A percentile compares a stretch with the other conserved stretches of the same genome.
Evolutionary conservation across 2,329 filamentous ascomycete genomes (phyloP).

Genomic region (Paraphoma chrysanthemicola): DNA sequence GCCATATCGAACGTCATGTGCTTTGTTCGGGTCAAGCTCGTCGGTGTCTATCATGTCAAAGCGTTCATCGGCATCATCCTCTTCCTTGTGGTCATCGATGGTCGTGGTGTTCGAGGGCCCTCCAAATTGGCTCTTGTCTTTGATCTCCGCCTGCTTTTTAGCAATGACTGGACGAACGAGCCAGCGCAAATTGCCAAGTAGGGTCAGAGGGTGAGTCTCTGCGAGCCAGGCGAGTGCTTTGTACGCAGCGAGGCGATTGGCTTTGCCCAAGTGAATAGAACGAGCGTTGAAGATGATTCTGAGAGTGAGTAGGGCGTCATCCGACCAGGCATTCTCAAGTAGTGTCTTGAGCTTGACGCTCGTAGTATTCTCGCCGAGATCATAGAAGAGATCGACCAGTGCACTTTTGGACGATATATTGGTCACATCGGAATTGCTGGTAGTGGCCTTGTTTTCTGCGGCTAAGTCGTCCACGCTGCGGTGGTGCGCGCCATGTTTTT

Average conservation of each 20-base stretch:
- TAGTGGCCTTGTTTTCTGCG: conserved; percentile 57
- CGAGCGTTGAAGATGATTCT: conserved; percentile 67
- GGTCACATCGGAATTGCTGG: conserved; percentile 60
- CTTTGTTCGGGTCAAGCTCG: conserved; percentile 27
- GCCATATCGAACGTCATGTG: conserved; percentile 39
- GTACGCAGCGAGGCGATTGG: conserved; percentile 58
- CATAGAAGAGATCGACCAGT: conserved; percentile 63
- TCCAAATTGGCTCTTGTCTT: conserved; percentile 1
- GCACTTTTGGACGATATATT: conserved; percentile 54
- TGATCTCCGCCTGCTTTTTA: conserved; percentile 54
- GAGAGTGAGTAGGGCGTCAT: conserved; percentile 58
- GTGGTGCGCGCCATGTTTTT: conserved; percentile 20
- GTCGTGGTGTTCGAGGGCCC: background rate
- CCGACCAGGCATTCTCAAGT: conserved; percentile 59
- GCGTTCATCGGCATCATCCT: conserved; percentile 29
- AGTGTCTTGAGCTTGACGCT: conserved; percentile 49
- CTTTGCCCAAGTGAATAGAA: conserved; percentile 68
- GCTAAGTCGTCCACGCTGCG: conserved; percentile 16
- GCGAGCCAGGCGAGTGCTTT: conserved; percentile 64
- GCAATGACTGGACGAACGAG: conserved; percentile 62
- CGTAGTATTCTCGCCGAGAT: conserved; percentile 55
- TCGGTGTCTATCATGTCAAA: conserved; percentile 56
- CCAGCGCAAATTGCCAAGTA: conserved; percentile 63
- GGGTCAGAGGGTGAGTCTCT: conserved; percentile 61
- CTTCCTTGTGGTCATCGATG: background rate